Base-by-base conservation (phyloP, 2,329 filamentous ascomycete genomes). In the Colletotrichum limetticola region DNA sequence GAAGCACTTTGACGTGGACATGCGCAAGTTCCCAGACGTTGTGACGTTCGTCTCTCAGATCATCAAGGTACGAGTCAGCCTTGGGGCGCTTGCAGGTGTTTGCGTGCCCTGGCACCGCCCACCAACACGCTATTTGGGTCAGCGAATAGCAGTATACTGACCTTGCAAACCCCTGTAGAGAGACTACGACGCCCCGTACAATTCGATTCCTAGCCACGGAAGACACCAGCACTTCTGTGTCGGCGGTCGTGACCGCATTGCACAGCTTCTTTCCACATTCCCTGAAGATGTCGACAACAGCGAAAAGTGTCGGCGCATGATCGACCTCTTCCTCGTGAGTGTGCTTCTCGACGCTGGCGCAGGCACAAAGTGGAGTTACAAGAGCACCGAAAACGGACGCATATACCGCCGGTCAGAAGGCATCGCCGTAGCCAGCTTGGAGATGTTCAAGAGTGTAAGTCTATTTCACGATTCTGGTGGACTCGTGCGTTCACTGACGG, bases 321-420 rank as follows among this genome's bases (percentile, higher is more conserved):
- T 96, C 72, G 94, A 95, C 77, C 87, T 96, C 46, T 95, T 95
- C 83, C 85, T 95, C 55, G 80, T 97, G 75, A 96, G 94, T 62
- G 94, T 97, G 8, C 85, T 97, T 62, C 88, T 97, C 9, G 94
- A 97, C 79, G 94, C 97, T 5, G 97, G 97, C 53, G 95, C 97
- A 2, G 97, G 97, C 53, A 96, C 91, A 3, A 89, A 91, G 76
- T 99, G 97, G 97, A 92, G 91, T 77, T 99, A 98, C 85, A 97
- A 94, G 86, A 97, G 95, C 80, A 92, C 92, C 75, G 95, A 97
- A 79, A 97, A 95, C 75, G 95, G 94, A 69, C 93, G 92, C 74
- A 83, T 93, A 53, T 98, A 96, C 83, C 88, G 91, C 65, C 91
- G 97, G 63, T 98, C 95, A 74, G 97, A 98, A 82, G 95, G 95